Evolutionary conservation across 2,329 filamentous ascomycete genomes (phyloP), one percentile per base, ranked within the genome.

Genomic region (Phoma herbarum): DNA sequence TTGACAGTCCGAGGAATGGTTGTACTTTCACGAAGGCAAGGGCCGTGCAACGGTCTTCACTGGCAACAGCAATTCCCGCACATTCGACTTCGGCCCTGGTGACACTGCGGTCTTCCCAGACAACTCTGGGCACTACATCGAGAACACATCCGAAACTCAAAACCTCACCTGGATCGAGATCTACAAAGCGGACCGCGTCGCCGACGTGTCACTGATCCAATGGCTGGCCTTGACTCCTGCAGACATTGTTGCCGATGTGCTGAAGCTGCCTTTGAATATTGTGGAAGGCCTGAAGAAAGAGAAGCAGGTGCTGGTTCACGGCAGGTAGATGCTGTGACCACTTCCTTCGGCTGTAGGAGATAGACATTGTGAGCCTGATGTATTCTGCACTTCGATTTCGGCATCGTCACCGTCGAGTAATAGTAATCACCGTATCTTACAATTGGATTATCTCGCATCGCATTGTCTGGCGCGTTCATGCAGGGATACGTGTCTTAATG

Each of bases 141-240:
- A 33, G 14, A 33, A 33, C 31, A 0, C 83, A 88, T 88, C 85
- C 0, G 79, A 86, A 1, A 85, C 82, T 0, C 85, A 90, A 60
- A 85, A 88, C 48, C 79, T 91, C 3, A 81, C 88, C 4, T 90
- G 86, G 84, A 84, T 90, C 28, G 88, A 90, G 71, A 84, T 90
- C 18, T 90, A 89, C 80, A 89, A 88, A 77, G 85, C 83, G 41
- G 86, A 90, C 61, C 82, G 84, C 2, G 86, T 90, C 1, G 85
- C 84, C 0, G 88, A 91, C 68, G 88, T 91, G 61, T 83, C 85
- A 0, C 73, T 90, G 42, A 86, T 85, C 0, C 88, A 91, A 72
- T 91, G 88, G 88, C 79, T 91, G 14, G 31, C 31, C 31, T 16
- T 33, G 31, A 33, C 31, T 4, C 31, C 31, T 14, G 31, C 31